Base-by-base conservation (phyloP, 257 asterid species). In the Coffea canephora region DNA sequence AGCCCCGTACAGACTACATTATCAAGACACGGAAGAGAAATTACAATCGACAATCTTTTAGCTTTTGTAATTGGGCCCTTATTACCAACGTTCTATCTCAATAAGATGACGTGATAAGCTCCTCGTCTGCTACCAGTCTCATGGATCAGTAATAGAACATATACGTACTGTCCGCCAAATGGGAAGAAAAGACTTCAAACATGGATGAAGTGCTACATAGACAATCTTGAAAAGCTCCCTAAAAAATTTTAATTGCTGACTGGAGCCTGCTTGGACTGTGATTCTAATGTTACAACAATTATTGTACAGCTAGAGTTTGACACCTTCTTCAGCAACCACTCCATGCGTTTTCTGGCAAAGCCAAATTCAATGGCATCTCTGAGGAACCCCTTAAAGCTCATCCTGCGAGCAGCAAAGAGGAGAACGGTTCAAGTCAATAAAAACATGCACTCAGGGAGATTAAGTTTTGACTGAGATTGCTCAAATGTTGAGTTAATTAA, bases 381-480 rank as follows among this genome's bases (percentile, higher is more conserved):
- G 36, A 23, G 13, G 19, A 16, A 39, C 64, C 46, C 16, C 57
- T 46, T 43, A 75, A 59, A 75, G 79, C 59, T 61, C 71, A 75
- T 75, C 79, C 79, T 75, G 71, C 79, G 18, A 23, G 57, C 36
- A 75, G 59, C 59, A 75, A 59, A 9, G 27, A 57, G 62, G 43
- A 59, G 46, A 59, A 41, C 1, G 15, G 23, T 11, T 39, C 25
- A 61, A 15, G 71, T 75, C 25, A 75, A n/a, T 48, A 21, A 16
- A 16, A 6, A n/a, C 68, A 2, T 54, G 52, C 66, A 73, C 10
- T 25, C 4, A 3, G 25, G 14, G 14, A n/a, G 10, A 23, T 25
- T 8, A 62, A n/a, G 54, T n/a, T 23, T 10, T 0, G 66, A 23
- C 34, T 62, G 68, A 62, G 68, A 62, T 7, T 23, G 18, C 2